Evolutionary conservation across 495 filamentous ascomycete genomes (phyloP), one percentile per base, ranked within the genome.

Genomic region (Hypoxylon perforatum): DNA sequence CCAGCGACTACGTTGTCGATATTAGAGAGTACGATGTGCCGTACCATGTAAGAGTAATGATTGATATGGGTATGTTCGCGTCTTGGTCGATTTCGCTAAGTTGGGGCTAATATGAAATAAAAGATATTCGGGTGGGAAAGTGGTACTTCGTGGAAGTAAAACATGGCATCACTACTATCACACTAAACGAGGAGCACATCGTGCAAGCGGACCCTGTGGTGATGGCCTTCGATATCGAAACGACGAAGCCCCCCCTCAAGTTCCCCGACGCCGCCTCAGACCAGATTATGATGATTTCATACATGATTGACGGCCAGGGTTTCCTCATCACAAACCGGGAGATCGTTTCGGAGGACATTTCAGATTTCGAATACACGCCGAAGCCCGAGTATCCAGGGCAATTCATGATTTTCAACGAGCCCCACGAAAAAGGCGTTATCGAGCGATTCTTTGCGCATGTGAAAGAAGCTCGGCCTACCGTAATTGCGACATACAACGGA

Each of bases 281-380:
- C 78, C 95, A 97, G 77, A 89, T 99, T 68, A 99, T 99, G 94
- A 99, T 99, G 95, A 96, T 99, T 69, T 98, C 96, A 14, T 99
- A 98, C 79, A 99, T 99, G 95, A 98, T 99, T 65, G 95, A 99
- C 70, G 95, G 96, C 0, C 94, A 97, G 78, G 95, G 95, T 12
- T 98, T 99, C 73, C 80, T 99, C 5, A 97, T 99, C 74, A 99
- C 96, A 5, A 99, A 99, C 75, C 87, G 96, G 64, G 94, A 98
- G 76, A 96, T 99, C 57, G 92, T 99, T 10, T 97, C 96, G 0
- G 94, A 98, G 75, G 93, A 99, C 73, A 99, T 99, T 67, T 82
- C 90, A 44, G 96, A 99, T 76, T 99, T 99, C 71, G 95, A 99
- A 66, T 99, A 99, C 73, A 97, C 94, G 0, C 95, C 95, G 0